phyloP scores from a whole-genome alignment of 495 filamentous ascomycete species.

The Penicillium coprophilum region DNA sequence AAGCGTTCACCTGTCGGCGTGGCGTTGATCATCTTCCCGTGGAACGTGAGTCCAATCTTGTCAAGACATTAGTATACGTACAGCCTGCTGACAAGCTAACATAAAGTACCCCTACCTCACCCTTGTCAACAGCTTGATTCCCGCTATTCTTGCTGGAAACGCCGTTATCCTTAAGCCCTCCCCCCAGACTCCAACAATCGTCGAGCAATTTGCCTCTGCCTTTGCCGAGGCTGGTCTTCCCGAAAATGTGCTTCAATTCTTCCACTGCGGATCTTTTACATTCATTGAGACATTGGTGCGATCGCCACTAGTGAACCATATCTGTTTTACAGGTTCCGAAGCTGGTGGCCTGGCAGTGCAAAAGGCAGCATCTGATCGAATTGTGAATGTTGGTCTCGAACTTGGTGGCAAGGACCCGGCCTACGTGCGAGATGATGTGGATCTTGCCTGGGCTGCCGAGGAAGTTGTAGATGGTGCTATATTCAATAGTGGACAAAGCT shows the following conservation, averaged over 20 bases:
- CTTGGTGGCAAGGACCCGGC: constrained; percentile 93
- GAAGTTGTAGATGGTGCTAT: constrained; percentile 91
- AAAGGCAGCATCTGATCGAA: constrained; percentile 71
- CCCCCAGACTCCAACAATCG: constrained; percentile 88
- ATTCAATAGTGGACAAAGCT: constrained; percentile 93
- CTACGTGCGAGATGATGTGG: constrained; percentile 82
- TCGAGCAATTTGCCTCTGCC: constrained; percentile 72
- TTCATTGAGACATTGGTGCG: constrained; percentile 70
- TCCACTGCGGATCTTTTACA: constrained; percentile 75
- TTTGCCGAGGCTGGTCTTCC: constrained; percentile 79
- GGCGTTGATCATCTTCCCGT: constrained; percentile 84
- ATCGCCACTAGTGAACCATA: constrained; percentile 68
- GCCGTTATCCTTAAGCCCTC: constrained; percentile 90
- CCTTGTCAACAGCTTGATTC: constrained; percentile 85
- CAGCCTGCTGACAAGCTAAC: constrained; percentile 9
- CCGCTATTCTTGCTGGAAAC: constrained; percentile 83
- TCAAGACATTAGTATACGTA: background rate
- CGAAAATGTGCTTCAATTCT: constrained; percentile 78
- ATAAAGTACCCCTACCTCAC: constrained; percentile 87
- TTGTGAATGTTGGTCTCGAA: constrained; percentile 83
- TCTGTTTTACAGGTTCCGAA: constrained; percentile 94
- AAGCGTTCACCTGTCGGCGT: constrained; percentile 82
- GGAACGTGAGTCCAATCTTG: constrained; percentile 69
- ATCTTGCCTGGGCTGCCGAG: constrained; percentile 84
- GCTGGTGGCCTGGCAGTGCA: constrained; percentile 84